These are phyloP conservation scores for Aspergillus fumigatiaffinis DNA, from an alignment of 2,329 filamentous ascomycete species.

Conservation along the genomic window DNA sequence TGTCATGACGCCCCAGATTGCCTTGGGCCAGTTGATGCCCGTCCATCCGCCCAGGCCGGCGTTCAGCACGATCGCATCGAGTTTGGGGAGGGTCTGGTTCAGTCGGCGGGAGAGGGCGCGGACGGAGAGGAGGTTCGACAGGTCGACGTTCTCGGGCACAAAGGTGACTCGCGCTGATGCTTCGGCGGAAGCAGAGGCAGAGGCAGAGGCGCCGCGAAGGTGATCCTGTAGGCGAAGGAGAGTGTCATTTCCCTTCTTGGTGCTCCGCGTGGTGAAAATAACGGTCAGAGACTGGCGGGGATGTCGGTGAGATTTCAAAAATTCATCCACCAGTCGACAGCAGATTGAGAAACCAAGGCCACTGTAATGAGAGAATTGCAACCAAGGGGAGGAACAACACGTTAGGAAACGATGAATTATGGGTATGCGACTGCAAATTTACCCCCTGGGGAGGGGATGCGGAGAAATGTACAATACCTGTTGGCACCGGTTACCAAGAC, in stretches of 20 bases:
- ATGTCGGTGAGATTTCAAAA: conserved; percentile 63
- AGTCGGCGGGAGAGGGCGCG: conserved; percentile 52
- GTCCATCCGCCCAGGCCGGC: conserved; percentile 85
- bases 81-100: conserved; percentile 54
- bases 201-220: conserved; percentile 45
- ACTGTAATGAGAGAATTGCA: conserved; percentile 45
- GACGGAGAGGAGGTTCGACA: conserved; percentile 53
- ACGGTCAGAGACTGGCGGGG: conserved; percentile 68
- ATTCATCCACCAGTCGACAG: conserved; percentile 84
- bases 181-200: conserved; percentile 31
- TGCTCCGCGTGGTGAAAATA: conserved; percentile 76
- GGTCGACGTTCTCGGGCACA: conserved; percentile 55
- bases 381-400: conserved; percentile 5
- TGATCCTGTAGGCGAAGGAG: conserved; percentile 61
- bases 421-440: not conserved
- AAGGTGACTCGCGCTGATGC: conserved; percentile 42
- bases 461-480: conserved; percentile 55
- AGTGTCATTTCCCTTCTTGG: conserved; percentile 70
- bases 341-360: conserved; percentile 83
- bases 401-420: conserved; percentile 5
- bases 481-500: conserved; percentile 82
- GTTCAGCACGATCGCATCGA: conserved; percentile 80
- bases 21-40: conserved; percentile 66
- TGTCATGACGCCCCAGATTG: conserved; percentile 55
- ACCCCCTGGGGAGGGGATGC: not conserved